Evolutionary conservation across 2,329 filamentous ascomycete genomes (phyloP), one percentile per base, ranked within the genome.

Genomic region (Cytospora paraplurivora): DNA sequence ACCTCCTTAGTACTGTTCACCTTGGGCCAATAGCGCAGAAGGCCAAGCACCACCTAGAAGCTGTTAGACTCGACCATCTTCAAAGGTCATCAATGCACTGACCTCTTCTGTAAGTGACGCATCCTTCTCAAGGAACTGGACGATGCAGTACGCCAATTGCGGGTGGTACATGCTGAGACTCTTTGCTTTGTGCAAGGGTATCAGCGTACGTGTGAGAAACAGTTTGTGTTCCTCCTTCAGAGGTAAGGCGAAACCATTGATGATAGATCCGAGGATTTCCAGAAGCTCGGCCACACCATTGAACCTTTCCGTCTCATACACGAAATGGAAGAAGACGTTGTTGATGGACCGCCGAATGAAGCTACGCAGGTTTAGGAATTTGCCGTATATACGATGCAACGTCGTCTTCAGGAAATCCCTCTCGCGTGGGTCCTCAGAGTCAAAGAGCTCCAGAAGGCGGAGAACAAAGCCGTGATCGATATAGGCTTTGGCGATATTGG

Each of bases 311-410:
- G 95, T 99, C 78, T 99, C 95, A 76, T 99, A 99, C 66, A 93
- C 93, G 77, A 99, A 99, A 75, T 99, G 95, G 84, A 99, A 99
- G 81, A 99, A 99, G 71, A 99, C 95, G 73, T 99, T 98, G 86
- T 99, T 99, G 84, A 99, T 99, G 62, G 95, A 99, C 71, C 95
- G 88, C 73, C 95, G 87, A 73, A 99, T 99, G 77, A 96, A 99
- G 35, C 95, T 98, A 66, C 95, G 89, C 67, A 99, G 83, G 76
- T 99, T 99, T 71, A 99, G 85, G 78, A 99, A 99, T 80, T 99
- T 99, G 73, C 95, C 95, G 74, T 99, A 99, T 74, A 99, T 99
- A 67, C 95, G 88, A 78, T 99, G 95, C 62, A 99, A 83, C 0
- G 95, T 99, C 0, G 95, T 99, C 83, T 99, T 99, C 69, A 99